phyloP scores from a whole-genome alignment of 108 stramenopile species.

The Skeletonema potamos region DNA sequence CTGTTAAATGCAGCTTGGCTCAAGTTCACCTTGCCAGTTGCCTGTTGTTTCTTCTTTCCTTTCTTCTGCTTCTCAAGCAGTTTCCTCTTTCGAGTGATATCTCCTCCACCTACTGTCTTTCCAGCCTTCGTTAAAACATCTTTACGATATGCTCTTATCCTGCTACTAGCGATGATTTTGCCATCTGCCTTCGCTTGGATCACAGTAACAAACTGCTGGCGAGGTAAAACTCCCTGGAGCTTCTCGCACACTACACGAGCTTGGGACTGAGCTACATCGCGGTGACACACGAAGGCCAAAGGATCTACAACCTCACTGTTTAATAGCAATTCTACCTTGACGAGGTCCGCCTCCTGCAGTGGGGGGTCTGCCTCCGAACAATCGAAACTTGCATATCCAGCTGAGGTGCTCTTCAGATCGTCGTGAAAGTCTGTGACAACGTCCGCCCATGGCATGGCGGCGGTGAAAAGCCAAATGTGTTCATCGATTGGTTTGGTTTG shows the following conservation, averaged over 20 bases:
- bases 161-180: conserved; percentile 82
- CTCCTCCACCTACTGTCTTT: conserved; percentile 97
- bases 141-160: conserved; percentile 93
- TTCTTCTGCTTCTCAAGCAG: conserved; percentile 97
- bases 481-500: conserved; percentile 82
- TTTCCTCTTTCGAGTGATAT: conserved; percentile 96
- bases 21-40: conserved; percentile 90
- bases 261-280: conserved; percentile 70
- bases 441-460: conserved; percentile 91
- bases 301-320: conserved; percentile 93
- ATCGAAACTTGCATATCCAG: conserved; percentile 81
- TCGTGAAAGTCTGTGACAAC: conserved; percentile 88
- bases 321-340: conserved; percentile 94
- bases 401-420: conserved; percentile 74
- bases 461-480: conserved; percentile 77
- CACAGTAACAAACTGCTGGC: conserved; percentile 97
- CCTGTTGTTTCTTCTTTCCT: conserved; percentile 96
- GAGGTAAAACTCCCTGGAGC: conserved; percentile 88
- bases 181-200: conserved; percentile 96
- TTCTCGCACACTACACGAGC: conserved; percentile 87
- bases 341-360: conserved; percentile 69
- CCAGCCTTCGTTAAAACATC: conserved; percentile 94
- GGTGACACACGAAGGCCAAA: conserved; percentile 92
- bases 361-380: conserved; percentile 72
- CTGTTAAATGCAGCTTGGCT: conserved; percentile 97